Base-by-base conservation (phyloP, 2,329 filamentous ascomycete species). In the Phaeoacremonium minimum region DNA sequence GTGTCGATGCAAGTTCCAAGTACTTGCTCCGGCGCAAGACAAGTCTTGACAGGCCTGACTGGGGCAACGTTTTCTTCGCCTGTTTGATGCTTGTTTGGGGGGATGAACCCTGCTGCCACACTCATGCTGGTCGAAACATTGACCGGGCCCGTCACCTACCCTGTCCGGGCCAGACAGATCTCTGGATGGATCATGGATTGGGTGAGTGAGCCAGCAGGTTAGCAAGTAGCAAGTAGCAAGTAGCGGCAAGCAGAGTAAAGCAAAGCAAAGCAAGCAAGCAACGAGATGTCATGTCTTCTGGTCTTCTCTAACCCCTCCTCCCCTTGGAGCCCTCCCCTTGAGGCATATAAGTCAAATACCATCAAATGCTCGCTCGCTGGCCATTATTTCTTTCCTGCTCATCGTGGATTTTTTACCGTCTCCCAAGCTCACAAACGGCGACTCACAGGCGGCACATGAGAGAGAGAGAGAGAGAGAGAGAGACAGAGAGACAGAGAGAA, bases 51-150 rank as follows among this genome's bases (percentile, higher is more conserved):
- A 14, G 30, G 34, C 36, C 29, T 35, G 30, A 17, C 28, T 41
- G 40, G 44, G 42, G 47, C 40, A 46, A 39, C 30, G 41, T 48
- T 46, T 44, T 41, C 45, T 46, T 54, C 48, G 46, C 55, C 48
- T 57, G 64, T 66, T 65, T 68, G 64, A 67, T 64, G 57, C 61
- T 60, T 67, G 65, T 68, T 63, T 67, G 54, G 60, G 57, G 52
- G 51, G 37, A 46, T 40, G 43, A 56, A 50, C 56, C 60, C 53
- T 61, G 59, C 50, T 54, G 47, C 48, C 50, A 58, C 51, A 56
- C 49, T 58, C 51, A 63, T 61, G 56, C 61, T 56, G 48, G 54
- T 54, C 56, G 54, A 64, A 63, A 64, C 57, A 54, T 52, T 44
- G 44, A 50, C 45, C 41, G 42, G 46, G 46, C 37, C 40, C 50